Evolutionary conservation across 108 stramenopile genomes (phyloP).

Genomic region (Skeletonema grethae): DNA sequence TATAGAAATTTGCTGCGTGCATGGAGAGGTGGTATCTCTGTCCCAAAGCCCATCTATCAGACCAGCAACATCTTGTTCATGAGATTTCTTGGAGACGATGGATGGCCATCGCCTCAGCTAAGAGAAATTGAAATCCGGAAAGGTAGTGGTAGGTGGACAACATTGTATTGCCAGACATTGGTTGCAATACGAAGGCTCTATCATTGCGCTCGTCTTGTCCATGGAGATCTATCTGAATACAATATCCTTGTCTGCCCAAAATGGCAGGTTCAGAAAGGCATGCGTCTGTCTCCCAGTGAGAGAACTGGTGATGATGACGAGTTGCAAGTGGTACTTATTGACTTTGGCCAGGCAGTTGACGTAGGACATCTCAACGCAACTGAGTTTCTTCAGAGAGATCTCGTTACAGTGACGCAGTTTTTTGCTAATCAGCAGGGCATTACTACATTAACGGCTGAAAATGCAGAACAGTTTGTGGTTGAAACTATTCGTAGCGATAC

Average conservation of each 20-base stretch:
- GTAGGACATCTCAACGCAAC: slow-evolving; percentile 57
- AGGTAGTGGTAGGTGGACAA: slow-evolving; percentile 67
- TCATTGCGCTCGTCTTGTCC: slow-evolving; percentile 62
- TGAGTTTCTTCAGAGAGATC: slow-evolving; percentile 58
- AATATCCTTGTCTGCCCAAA: slow-evolving; percentile 75
- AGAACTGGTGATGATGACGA: slow-evolving; percentile 33
- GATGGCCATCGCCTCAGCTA: slow-evolving; percentile 84
- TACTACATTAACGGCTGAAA: slow-evolving; percentile 24
- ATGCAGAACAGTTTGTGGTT: slow-evolving; percentile 51
- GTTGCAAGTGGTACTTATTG: slow-evolving; percentile 75
- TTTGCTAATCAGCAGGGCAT: slow-evolving; percentile 62
- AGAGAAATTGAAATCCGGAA: slow-evolving; percentile 67
- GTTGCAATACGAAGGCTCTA: slow-evolving; percentile 68
- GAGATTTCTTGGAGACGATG: slow-evolving; percentile 79
- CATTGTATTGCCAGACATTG: slow-evolving; percentile 69
- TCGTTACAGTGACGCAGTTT: slow-evolving; percentile 59
- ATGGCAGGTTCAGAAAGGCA: slow-evolving; percentile 36
- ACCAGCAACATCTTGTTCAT: slow-evolving; percentile 83
- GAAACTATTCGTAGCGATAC: slow-evolving; percentile 7
- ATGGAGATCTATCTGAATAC: slow-evolving; percentile 84
- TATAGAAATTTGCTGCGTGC: slow-evolving; percentile 80
- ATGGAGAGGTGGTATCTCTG: slow-evolving; percentile 60
- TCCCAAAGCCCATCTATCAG: slow-evolving; percentile 65
- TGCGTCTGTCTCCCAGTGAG: slow-evolving; percentile 3
- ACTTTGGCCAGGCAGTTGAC: slow-evolving; percentile 86